Evolutionary conservation across 352 stramenopile genomes (phyloP), one percentile per base, ranked within the genome.

Genomic region (Vaucheria bursata): DNA sequence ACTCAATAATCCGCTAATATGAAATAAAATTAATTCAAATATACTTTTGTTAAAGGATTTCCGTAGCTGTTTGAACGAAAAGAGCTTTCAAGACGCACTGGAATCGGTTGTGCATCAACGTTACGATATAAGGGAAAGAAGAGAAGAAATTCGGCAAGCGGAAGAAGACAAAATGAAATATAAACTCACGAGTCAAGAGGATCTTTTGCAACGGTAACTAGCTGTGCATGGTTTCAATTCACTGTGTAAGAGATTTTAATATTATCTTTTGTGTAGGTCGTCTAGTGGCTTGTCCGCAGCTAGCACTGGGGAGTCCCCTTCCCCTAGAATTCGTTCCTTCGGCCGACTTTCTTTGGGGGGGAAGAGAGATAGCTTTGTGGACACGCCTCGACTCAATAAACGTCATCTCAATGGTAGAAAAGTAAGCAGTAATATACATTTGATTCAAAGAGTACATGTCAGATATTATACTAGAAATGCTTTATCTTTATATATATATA

Each of bases 21-120:
- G n/a, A n/a, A n/a, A n/a, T n/a, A n/a, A n/a, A n/a, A n/a, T n/a
- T n/a, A n/a, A n/a, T n/a, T n/a, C n/a, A n/a, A n/a, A n/a, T n/a
- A n/a, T n/a, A n/a, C n/a, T n/a, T n/a, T n/a, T n/a, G n/a, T n/a
- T 76, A 37, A 50, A 78, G 70, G 75, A 75, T 6, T 78, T 80
- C 36, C 32, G 31, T 35, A 45, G 8, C 35, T 71, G 39, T n/a
- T 72, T 81, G 49, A 6, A 32, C 32, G 76, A 81, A 12, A 78
- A 81, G 31, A 33, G 59, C 5, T 81, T 81, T 36, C 74, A 81
- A 45, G 50, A 69, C 37, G 1, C 75, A 0, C 69, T 81, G 39
- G 76, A 81, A 45, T 31, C 38, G 66, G 74, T 79, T 29, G 74
- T 70, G 18, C 50, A 52, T 50, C 74, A 77, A 70, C 64, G 74